Percentiles rank a stretch among this genome's conserved stretches.
Evolutionary conservation across 768 basidiomycete species (phyloP).

Genomic region (Agrocybe praecox): DNA sequence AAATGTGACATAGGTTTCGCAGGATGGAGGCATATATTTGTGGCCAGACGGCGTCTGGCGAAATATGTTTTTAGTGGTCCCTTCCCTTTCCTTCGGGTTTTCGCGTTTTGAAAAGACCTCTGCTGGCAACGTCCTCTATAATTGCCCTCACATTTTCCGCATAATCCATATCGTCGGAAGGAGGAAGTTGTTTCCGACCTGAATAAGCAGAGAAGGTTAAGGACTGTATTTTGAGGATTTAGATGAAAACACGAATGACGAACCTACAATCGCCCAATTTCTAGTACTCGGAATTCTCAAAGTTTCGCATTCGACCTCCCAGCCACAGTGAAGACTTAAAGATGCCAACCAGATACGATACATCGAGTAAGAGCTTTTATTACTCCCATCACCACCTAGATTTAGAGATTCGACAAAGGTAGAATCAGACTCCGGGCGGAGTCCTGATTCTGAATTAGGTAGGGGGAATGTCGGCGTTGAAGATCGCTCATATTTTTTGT

Average conservation of each 20-base stretch:
- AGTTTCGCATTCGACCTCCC: conserved; percentile 84
- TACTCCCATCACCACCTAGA: conserved; percentile 63
- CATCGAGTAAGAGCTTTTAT: conserved; percentile 70
- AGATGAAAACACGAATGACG: conserved; percentile 23
- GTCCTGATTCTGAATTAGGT: conserved; percentile 19
- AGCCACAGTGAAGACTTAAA: conserved; percentile 74
- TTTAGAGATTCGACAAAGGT: conserved; percentile 40
- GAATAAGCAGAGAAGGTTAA: conserved; percentile 23
- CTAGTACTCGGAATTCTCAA: conserved; percentile 92
- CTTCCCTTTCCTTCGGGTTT: conserved; percentile 69
- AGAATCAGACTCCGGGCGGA: conserved; percentile 17
- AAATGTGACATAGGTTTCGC: too few species aligned
- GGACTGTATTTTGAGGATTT: not conserved
- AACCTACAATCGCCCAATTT: conserved; percentile 91
- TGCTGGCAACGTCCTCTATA: conserved; percentile 52
- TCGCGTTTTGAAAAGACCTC: conserved; percentile 75
- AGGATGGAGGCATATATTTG: too few species aligned
- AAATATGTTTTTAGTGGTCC: too few species aligned
- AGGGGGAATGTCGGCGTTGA: conserved; percentile 33
- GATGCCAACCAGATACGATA: conserved; percentile 89
- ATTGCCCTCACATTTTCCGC: conserved; percentile 52
- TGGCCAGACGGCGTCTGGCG: too few species aligned
- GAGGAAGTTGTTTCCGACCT: conserved; percentile 19
- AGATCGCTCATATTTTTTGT: conserved; percentile 61
- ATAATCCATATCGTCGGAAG: conserved; percentile 24